A percentile compares a stretch with the other conserved stretches of the same genome.
Conservation (phyloP, 805 yeast genomes). For the Komagataella mondaviorum region DNA sequence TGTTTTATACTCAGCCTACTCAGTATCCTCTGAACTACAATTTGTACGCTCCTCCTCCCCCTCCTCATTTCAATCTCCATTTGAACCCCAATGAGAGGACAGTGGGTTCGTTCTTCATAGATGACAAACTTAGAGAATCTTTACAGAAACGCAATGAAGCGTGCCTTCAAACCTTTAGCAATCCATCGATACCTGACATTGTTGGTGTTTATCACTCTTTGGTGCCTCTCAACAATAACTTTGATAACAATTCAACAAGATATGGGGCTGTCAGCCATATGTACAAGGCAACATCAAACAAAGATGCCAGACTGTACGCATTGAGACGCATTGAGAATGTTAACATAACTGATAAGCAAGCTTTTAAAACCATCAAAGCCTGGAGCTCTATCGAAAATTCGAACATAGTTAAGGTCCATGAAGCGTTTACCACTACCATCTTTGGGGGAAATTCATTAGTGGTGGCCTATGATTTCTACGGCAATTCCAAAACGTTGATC, state of each 20-base stretch:
- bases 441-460: conserved; percentile 73
- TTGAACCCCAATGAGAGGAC: conserved; percentile 61
- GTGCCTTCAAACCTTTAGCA: conserved; percentile 49
- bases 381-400: conserved; percentile 52
- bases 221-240: conserved; percentile 58
- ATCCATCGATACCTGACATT: conserved; percentile 52
- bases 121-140: conserved; percentile 56
- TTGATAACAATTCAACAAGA: conserved; percentile 21
- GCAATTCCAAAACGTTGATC: conserved; percentile 54
- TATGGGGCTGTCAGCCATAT: conserved; percentile 47
- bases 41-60: conserved; percentile 81
- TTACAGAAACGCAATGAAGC: conserved; percentile 71
- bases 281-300: conserved; percentile 70
- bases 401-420: conserved; percentile 54
- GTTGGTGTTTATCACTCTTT: conserved; percentile 78
- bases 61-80: conserved; percentile 51
- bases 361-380: conserved; percentile 44
- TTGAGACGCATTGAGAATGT: conserved; percentile 61
- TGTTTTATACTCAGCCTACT: not conserved
- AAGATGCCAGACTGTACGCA: conserved; percentile 67
- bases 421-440: conserved; percentile 77
- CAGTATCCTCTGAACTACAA: conserved; percentile 47
- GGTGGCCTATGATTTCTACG: conserved; percentile 75
- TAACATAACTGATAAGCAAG: conserved; percentile 38
- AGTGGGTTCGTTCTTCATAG: conserved; percentile 56